These are phyloP conservation scores for Fusarium sp. DNA, from an alignment of 2,329 filamentous ascomycete genomes.

Conservation along the genomic window DNA sequence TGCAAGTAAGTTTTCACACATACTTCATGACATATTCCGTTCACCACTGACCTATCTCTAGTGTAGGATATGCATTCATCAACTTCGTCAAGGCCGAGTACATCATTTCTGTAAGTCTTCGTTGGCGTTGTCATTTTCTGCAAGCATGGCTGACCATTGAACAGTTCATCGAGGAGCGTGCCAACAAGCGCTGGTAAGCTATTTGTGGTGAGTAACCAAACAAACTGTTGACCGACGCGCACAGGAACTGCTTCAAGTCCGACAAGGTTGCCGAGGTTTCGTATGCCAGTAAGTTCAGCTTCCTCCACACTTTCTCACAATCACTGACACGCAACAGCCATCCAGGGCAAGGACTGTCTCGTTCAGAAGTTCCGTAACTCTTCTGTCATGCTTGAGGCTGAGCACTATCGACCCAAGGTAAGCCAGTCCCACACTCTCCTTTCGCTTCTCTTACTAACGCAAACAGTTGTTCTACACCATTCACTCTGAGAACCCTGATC, in stretches of 20 bases:
- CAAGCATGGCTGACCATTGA: slow-evolving; percentile 29
- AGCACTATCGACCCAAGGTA: slow-evolving; percentile 86
- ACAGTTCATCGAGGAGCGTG: slow-evolving; percentile 78
- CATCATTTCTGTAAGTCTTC: slow-evolving; percentile 72
- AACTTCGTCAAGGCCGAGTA: slow-evolving; percentile 82
- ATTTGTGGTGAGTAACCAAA: not conserved
- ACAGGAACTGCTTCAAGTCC: slow-evolving; percentile 82
- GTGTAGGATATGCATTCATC: slow-evolving; percentile 96
- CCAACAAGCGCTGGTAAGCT: slow-evolving; percentile 75
- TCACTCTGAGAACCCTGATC: slow-evolving; percentile 59
- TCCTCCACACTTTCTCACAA: accelerated
- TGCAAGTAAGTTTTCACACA: slow-evolving; percentile 73
- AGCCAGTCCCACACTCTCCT: slow-evolving; percentile 4
- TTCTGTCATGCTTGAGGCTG: slow-evolving; percentile 89
- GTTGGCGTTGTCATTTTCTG: not conserved
- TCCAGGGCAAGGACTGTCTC: slow-evolving; percentile 90
- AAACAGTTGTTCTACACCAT: slow-evolving; percentile 63
- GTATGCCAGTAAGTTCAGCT: slow-evolving; percentile 81
- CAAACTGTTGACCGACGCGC: slow-evolving; percentile 7
- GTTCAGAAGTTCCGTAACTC: slow-evolving; percentile 97
- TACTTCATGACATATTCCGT: not conserved
- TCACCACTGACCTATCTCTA: slow-evolving; percentile 54
- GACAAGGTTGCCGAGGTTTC: slow-evolving; percentile 90
- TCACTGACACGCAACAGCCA: slow-evolving; percentile 65
- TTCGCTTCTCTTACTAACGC: slow-evolving; percentile 2